phyloP scores from a whole-genome alignment of 148 eudicot species.

The Oxyria digyna region DNA sequence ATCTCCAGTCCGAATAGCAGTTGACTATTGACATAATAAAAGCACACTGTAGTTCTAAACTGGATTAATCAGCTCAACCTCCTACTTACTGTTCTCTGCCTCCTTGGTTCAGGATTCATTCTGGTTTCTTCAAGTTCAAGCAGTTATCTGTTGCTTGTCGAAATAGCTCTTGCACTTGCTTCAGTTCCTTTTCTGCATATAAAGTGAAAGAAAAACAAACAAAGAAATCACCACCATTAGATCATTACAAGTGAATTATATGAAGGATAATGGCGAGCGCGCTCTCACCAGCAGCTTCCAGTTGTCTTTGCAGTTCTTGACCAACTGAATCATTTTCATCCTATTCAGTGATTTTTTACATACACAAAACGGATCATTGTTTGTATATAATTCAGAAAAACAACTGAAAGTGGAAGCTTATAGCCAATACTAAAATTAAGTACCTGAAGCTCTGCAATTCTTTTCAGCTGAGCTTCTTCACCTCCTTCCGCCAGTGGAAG shows the following conservation, averaged over 20 bases:
- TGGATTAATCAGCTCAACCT: too few relatives aligned
- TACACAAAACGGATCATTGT: neutral
- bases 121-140: slow-evolving; percentile 85
- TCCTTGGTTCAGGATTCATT: too few relatives aligned
- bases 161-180: slow-evolving; percentile 78
- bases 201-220: neutral
- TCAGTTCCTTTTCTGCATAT: slow-evolving; percentile 60
- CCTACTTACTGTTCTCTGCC: too few relatives aligned
- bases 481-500: slow-evolving; percentile 89
- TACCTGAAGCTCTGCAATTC: slow-evolving; percentile 95
- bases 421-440: neutral
- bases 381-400: neutral
- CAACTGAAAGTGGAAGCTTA: neutral
- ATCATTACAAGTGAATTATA: neutral
- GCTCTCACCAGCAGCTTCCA: slow-evolving; percentile 76
- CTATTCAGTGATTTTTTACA: slow-evolving; percentile 19
- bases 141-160: slow-evolving; percentile 55
- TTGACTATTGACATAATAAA: too few relatives aligned
- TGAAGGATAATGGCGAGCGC: neutral
- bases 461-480: slow-evolving; percentile 91
- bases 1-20: too few relatives aligned
- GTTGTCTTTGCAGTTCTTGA: slow-evolving; percentile 85
- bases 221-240: too few relatives aligned
- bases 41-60: too few relatives aligned
- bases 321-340: slow-evolving; percentile 87